Conservation (phyloP, 495 filamentous ascomycete species). For the Penicillium longicatenatum region DNA sequence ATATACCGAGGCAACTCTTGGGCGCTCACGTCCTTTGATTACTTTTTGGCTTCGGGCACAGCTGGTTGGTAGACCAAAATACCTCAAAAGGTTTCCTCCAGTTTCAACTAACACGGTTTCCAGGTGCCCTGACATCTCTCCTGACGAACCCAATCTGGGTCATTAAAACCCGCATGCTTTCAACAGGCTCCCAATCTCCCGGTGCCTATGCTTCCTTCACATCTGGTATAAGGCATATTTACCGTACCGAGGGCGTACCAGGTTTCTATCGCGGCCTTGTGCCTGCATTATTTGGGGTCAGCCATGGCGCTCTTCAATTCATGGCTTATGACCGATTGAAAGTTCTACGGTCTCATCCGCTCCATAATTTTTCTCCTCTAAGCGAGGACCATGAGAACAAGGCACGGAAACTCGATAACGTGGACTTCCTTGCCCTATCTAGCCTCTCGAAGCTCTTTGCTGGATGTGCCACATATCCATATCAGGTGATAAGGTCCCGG, state of each 20-base stretch:
- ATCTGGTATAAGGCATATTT: conserved; percentile 65
- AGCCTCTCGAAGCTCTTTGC: conserved; percentile 86
- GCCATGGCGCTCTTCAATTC: conserved; percentile 94
- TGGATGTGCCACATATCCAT: conserved; percentile 85
- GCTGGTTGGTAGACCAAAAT: conserved; percentile 52
- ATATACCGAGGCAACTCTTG: conserved; percentile 16
- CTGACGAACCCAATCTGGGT: conserved; percentile 98
- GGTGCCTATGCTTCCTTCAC: conserved; percentile 82
- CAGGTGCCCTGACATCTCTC: conserved; percentile 69
- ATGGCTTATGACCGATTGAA: conserved; percentile 92
- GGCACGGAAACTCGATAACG: conserved; percentile 58
- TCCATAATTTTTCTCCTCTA: conserved; percentile 1
- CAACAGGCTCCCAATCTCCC: conserved; percentile 67
- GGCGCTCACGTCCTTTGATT: conserved; percentile 69
- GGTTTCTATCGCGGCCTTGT: conserved; percentile 86
- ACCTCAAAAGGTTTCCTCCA: not conserved
- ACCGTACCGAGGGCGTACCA: conserved; percentile 64
- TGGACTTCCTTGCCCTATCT: conserved; percentile 76
- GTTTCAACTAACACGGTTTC: not conserved
- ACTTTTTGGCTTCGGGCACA: conserved; percentile 76
- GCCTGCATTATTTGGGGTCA: conserved; percentile 85
- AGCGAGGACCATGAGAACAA: conserved; percentile 6
- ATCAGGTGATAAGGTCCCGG: conserved; percentile 85
- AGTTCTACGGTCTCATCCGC: conserved; percentile 46
- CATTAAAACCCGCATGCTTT: conserved; percentile 96